Evolutionary conservation across 352 stramenopile species (phyloP).

Genomic region (Globisporangium echinulatum): DNA sequence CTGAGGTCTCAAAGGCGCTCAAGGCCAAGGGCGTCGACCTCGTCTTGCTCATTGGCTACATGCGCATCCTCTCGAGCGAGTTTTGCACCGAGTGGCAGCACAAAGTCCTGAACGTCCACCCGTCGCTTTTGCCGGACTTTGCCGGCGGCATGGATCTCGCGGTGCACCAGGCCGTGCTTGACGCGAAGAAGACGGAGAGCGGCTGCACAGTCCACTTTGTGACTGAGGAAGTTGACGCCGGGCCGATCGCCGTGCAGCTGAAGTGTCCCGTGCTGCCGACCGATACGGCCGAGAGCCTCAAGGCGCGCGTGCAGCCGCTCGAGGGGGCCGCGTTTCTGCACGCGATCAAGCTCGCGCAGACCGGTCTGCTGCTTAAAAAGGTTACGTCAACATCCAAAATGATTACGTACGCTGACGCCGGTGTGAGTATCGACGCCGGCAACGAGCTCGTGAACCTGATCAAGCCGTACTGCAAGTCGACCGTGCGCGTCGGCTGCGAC

Average conservation of each 20-base stretch:
- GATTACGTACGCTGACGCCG: slow-evolving; percentile 96
- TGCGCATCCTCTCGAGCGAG: slow-evolving; percentile 96
- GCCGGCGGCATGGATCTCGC: slow-evolving; percentile 99
- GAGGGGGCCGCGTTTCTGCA: slow-evolving; percentile 93
- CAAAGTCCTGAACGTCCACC: slow-evolving; percentile 99
- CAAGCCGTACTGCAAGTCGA: slow-evolving; percentile 98
- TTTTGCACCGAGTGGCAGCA: slow-evolving; percentile 95
- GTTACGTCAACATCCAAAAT: slow-evolving; percentile 26
- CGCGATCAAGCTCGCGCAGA: slow-evolving; percentile 77
- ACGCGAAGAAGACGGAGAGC: slow-evolving; percentile 92
- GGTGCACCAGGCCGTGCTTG: slow-evolving; percentile 98
- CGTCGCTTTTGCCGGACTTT: slow-evolving; percentile 97
- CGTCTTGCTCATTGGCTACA: slow-evolving; percentile 99
- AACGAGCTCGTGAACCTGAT: slow-evolving; percentile 96
- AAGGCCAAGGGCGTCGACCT: slow-evolving; percentile 92
- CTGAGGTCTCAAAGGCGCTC: slow-evolving; percentile 91
- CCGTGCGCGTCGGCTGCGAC: slow-evolving; percentile 92
- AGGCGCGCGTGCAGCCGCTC: slow-evolving; percentile 95
- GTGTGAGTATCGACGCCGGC: slow-evolving; percentile 97
- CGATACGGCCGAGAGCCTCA: slow-evolving; percentile 94
- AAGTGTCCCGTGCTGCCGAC: slow-evolving; percentile 85
- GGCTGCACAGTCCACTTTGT: slow-evolving; percentile 99
- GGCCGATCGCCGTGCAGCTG: slow-evolving; percentile 97
- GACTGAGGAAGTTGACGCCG: slow-evolving; percentile 95
- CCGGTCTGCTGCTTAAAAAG: slow-evolving; percentile 58